A percentile compares a stretch with the other conserved stretches of the same genome.
Conservation (phyloP, 2,329 filamentous ascomycete species). For the Thielaviopsis ethacetica region DNA sequence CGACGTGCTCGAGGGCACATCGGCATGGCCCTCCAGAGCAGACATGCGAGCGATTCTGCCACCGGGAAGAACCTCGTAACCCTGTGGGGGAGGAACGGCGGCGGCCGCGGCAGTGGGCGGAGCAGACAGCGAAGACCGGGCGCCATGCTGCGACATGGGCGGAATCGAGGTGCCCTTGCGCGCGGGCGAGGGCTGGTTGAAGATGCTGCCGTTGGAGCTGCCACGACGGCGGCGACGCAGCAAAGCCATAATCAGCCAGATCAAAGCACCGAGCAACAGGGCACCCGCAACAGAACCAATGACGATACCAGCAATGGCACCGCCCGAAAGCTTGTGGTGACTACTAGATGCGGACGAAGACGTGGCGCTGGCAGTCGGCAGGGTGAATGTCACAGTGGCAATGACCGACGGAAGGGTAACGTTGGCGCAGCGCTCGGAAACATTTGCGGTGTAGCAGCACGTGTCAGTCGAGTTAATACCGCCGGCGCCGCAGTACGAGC, state of each 20-base stretch:
- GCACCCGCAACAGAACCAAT: constrained; percentile 62
- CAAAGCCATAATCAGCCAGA: constrained; percentile 49
- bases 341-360: constrained; percentile 15
- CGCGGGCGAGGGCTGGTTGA: constrained; percentile 80
- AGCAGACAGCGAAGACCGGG: constrained; percentile 10
- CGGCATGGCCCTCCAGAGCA: constrained; percentile 63
- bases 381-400: constrained; percentile 45
- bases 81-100: constrained; percentile 22
- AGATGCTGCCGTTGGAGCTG: constrained; percentile 49
- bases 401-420: constrained; percentile 67
- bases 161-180: constrained; percentile 32
- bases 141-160: constrained; percentile 16
- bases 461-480: constrained; percentile 87
- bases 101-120: constrained; percentile 14
- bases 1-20: constrained; percentile 31
- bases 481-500: constrained; percentile 69
- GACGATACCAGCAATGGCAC: constrained; percentile 79
- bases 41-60: constrained; percentile 93
- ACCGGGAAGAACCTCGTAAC: constrained; percentile 64
- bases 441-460: constrained; percentile 73
- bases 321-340: constrained; percentile 47
- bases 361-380: constrained; percentile 30
- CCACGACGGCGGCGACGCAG: constrained; percentile 37
- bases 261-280: constrained; percentile 48
- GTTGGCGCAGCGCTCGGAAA: constrained; percentile 53